A percentile compares a stretch with the other conserved stretches of the same genome.
phyloP scores from a whole-genome alignment of 495 filamentous ascomycete genomes.

The Hypoxylon subgilvum region DNA sequence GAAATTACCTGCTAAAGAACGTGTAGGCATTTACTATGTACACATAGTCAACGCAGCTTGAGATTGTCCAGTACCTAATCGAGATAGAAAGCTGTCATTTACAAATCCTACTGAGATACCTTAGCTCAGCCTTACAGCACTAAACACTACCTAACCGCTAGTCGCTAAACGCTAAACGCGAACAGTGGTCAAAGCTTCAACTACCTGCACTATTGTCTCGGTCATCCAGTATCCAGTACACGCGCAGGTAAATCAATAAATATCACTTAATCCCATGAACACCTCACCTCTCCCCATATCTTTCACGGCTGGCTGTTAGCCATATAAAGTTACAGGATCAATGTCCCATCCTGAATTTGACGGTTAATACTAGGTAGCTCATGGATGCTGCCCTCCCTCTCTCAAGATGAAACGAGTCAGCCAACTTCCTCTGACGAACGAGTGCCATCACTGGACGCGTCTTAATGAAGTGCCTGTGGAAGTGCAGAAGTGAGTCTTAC shows the following conservation, averaged over 20 bases:
- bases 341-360: neutral
- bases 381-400: constrained; percentile 5
- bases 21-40: neutral
- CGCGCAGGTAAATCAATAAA: neutral
- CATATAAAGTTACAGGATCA: neutral
- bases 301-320: neutral
- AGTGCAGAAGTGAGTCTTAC: constrained; percentile 68
- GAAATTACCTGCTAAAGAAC: neutral
- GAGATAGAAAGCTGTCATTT: constrained; percentile 30
- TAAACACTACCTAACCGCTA: neutral
- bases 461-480: constrained; percentile 72
- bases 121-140: constrained; percentile 13
- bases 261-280: neutral
- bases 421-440: constrained; percentile 53
- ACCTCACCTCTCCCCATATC: neutral
- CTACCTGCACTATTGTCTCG: neutral
- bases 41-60: neutral
- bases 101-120: no score
- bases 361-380: constrained; percentile 16
- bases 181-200: constrained; percentile 21
- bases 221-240: no score
- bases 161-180: neutral
- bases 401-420: constrained; percentile 39
- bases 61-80: neutral
- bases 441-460: constrained; percentile 70